A percentile compares a stretch with the other conserved stretches of the same genome.
These are phyloP conservation scores for Nicotiana paniculata DNA, from an alignment of 257 asterid species.

Conservation along the genomic window DNA sequence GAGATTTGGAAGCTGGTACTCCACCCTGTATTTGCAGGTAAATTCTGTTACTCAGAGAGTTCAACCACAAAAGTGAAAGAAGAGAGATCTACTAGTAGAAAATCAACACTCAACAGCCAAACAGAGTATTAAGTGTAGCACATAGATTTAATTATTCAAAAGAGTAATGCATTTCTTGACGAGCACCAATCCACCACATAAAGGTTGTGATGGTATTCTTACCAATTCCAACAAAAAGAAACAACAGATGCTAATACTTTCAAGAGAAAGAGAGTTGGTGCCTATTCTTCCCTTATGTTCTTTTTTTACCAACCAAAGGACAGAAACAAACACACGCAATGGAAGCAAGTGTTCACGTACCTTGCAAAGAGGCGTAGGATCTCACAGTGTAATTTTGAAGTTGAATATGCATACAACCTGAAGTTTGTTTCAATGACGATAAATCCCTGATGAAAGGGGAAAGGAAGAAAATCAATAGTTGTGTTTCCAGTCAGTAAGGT, in stretches of 20 bases:
- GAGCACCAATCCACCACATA: background rate
- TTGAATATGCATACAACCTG: conserved; percentile 85
- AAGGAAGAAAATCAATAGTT: background rate
- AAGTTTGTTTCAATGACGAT: conserved; percentile 96
- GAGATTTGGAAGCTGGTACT: conserved; percentile 97
- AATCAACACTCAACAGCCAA: background rate
- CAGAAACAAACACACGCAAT: background rate
- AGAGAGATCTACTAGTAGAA: background rate
- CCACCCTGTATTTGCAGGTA: conserved; percentile 59
- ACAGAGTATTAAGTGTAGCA: background rate
- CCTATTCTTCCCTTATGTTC: background rate
- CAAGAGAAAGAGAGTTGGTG: background rate
- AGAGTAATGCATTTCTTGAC: background rate
- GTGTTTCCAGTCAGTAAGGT: background rate
- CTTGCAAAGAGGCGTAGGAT: conserved; percentile 90
- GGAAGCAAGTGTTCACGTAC: conserved; percentile 27
- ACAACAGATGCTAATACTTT: background rate
- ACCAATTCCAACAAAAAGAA: background rate
- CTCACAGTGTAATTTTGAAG: conserved; percentile 87
- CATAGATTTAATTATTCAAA: background rate
- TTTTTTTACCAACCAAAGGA: background rate
- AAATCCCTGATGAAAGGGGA: conserved; percentile 58
- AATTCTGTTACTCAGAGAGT: background rate
- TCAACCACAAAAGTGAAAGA: background rate
- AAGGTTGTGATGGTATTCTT: background rate